These are phyloP conservation scores for Pichia nakasei DNA, from an alignment of 805 yeast genomes.

Conservation along the genomic window DNA sequence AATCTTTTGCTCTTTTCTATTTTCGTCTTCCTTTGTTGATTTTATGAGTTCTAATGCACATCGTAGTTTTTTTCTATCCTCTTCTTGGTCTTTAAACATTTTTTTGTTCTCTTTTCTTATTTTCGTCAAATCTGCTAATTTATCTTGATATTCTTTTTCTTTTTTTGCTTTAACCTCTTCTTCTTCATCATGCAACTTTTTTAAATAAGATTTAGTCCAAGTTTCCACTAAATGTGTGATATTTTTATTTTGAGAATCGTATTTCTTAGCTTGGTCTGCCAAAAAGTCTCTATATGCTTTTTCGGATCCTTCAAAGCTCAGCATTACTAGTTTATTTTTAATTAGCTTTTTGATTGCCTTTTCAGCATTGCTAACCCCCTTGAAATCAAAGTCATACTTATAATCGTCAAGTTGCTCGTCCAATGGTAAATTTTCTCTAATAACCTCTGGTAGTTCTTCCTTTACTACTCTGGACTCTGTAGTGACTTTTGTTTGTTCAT, in stretches of 20 bases:
- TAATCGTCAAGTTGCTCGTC: conserved; percentile 3
- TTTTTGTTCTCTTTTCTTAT: conserved; percentile 1
- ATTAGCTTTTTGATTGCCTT: not conserved
- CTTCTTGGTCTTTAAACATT: not conserved
- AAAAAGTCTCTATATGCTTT: not conserved
- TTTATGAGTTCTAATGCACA: not conserved
- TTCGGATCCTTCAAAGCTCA: not conserved
- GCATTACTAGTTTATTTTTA: not conserved
- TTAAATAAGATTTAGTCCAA: not conserved
- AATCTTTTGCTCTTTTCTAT: not conserved
- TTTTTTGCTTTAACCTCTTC: not conserved
- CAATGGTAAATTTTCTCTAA: not conserved
- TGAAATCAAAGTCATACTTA: not conserved
- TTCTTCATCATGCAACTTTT: not conserved
- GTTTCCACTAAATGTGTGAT: conserved; percentile 3
- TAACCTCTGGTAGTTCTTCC: too few relatives aligned
- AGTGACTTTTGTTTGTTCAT: not conserved
- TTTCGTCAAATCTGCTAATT: not conserved
- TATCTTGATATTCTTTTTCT: not conserved
- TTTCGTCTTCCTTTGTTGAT: not conserved
- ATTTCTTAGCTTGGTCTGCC: not conserved
- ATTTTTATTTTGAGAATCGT: conserved; percentile 1
- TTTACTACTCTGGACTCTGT: not conserved
- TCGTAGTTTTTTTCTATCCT: not conserved
- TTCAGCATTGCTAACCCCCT: not conserved